These are phyloP conservation scores for Ceratopteris richardii DNA, from an alignment of 75 land plant genomes.

Conservation along the genomic window DNA sequence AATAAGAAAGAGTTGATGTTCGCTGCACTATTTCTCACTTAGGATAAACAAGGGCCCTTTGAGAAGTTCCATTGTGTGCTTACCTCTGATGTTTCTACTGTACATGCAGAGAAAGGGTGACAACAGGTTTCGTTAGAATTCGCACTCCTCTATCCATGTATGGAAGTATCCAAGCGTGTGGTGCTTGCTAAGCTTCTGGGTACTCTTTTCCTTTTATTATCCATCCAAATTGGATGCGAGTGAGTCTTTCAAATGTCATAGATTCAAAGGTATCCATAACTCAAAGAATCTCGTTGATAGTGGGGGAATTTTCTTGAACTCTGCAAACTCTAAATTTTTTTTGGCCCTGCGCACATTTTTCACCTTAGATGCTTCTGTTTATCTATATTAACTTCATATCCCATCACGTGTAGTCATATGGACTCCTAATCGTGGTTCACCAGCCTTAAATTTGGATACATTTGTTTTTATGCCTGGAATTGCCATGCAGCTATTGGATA, in stretches of 20 bases:
- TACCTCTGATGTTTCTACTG: background rate
- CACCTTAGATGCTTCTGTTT: background rate
- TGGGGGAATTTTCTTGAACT: background rate
- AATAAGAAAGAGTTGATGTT: no score
- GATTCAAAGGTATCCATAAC: background rate
- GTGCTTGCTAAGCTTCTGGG: no score
- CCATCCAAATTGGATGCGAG: no score
- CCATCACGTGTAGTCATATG: slow-evolving; percentile 7
- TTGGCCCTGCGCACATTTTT: background rate
- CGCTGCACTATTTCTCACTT: no score
- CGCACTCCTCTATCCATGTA: no score
- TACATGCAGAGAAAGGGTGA: background rate
- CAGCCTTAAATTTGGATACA: background rate
- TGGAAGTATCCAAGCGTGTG: no score
- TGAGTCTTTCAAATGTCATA: no score
- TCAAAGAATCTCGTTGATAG: background rate
- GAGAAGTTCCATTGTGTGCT: background rate
- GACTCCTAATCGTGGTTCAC: slow-evolving; percentile 4
- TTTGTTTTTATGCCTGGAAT: background rate
- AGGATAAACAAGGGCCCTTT: background rate
- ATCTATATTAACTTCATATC: background rate
- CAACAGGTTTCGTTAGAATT: background rate
- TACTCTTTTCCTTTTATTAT: no score
- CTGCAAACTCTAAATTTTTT: background rate
- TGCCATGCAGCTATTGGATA: slow-evolving; percentile 22